phyloP scores from a whole-genome alignment of 345 rosid genomes.

The Aquilaria sinensis region DNA sequence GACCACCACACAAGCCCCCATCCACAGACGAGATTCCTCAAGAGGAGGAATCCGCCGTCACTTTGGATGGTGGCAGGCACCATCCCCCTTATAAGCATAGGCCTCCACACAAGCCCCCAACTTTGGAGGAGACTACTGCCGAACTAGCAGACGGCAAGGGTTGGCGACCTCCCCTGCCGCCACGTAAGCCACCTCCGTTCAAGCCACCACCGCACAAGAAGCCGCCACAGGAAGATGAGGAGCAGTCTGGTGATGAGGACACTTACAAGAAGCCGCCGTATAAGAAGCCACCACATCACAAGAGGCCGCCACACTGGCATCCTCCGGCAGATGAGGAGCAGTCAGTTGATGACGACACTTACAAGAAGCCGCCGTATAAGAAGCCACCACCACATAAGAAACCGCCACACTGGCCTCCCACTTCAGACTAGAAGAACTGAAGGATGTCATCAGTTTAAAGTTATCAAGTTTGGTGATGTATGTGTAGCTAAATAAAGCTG shows the following conservation, averaged over 20 bases:
- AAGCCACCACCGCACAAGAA: background rate
- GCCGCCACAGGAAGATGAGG: too few species aligned
- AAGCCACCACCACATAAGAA: background rate
- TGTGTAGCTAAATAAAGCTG: too few species aligned
- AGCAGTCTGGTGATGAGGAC: too few species aligned
- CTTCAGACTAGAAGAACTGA: background rate
- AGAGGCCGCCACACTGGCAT: too few species aligned
- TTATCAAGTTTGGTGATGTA: too few species aligned
- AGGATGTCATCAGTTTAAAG: background rate
- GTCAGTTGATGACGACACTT: too few species aligned
- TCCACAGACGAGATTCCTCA: too few species aligned
- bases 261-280: background rate
- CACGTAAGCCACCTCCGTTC: background rate
- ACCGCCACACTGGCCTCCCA: background rate
- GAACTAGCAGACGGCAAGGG: background rate
- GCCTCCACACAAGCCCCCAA: background rate
- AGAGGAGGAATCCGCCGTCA: background rate
- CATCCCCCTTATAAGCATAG: background rate
- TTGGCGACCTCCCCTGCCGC: background rate
- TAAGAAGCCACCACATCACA: background rate
- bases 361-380: background rate
- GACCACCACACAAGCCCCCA: slow-evolving; percentile 5
- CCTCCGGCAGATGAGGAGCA: too few species aligned
- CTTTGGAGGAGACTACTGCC: background rate
- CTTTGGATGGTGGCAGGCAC: background rate